A percentile compares a stretch with the other conserved stretches of the same genome.
Conservation (phyloP, 2,329 filamentous ascomycete species). For the Tricladium varicosporioides region DNA sequence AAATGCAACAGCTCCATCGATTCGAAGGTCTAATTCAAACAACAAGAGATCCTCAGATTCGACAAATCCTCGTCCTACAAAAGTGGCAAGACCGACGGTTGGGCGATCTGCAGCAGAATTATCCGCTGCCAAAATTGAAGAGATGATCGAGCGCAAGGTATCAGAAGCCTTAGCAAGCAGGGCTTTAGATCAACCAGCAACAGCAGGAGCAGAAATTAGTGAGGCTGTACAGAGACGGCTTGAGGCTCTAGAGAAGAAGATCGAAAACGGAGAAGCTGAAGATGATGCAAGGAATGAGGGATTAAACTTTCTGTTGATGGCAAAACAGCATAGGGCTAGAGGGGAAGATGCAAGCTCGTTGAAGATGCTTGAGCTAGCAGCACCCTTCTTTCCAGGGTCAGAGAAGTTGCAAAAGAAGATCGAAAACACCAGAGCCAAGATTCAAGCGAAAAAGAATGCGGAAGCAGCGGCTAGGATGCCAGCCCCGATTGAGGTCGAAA, state of each 20-base stretch:
- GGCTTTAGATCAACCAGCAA: conserved; percentile 53
- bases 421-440: conserved; percentile 54
- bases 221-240: conserved; percentile 78
- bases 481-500: conserved; percentile 10
- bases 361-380: conserved; percentile 80
- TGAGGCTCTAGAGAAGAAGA: conserved; percentile 81
- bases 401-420: conserved; percentile 73
- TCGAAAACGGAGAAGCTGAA: conserved; percentile 64
- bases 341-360: conserved; percentile 78
- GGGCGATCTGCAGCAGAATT: conserved; percentile 41
- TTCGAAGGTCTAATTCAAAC: conserved; percentile 35
- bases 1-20: conserved; percentile 21
- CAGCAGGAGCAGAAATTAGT: conserved; percentile 53
- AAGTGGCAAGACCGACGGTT: conserved; percentile 40
- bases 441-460: conserved; percentile 40
- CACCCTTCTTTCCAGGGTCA: conserved; percentile 84
- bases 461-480: conserved; percentile 11
- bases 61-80: conserved; percentile 43
- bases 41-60: conserved; percentile 35
- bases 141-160: conserved; percentile 88
- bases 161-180: conserved; percentile 83
- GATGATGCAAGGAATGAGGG: conserved; percentile 74
- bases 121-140: conserved; percentile 76
- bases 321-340: conserved; percentile 81
- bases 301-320: conserved; percentile 82